Evolutionary conservation across 2,329 filamentous ascomycete genomes (phyloP).

Genomic region (Colletotrichum endophyticum): DNA sequence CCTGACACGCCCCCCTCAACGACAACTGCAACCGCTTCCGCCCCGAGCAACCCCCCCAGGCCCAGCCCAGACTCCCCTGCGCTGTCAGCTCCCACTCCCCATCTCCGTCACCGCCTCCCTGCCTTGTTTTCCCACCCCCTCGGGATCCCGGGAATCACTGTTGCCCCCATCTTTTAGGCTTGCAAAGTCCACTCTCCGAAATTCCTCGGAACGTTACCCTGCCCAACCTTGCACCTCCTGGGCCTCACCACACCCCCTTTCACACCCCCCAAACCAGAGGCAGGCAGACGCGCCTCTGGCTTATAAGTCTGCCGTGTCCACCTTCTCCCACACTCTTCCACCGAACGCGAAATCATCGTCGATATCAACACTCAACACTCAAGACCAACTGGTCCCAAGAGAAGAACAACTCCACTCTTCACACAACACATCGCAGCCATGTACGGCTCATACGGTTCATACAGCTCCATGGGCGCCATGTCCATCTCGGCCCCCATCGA

Average conservation of each 20-base stretch:
- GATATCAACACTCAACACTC: neutral
- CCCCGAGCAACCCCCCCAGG: neutral
- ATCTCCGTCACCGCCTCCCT: slow-evolving; percentile 21
- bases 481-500: slow-evolving; percentile 48
- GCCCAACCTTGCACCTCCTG: slow-evolving; percentile 6
- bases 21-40: neutral
- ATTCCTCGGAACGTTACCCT: slow-evolving; percentile 20
- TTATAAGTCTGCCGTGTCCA: slow-evolving; percentile 22
- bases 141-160: slow-evolving; percentile 12
- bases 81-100: slow-evolving; percentile 1
- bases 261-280: slow-evolving; percentile 5
- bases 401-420: slow-evolving; percentile 29
- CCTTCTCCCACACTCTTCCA: neutral
- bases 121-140: slow-evolving; percentile 21
- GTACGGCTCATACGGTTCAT: slow-evolving; percentile 57
- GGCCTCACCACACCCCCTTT: neutral
- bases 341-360: slow-evolving; percentile 4
- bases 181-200: slow-evolving; percentile 13
- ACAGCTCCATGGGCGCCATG: slow-evolving; percentile 51
- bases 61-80: neutral
- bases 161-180: slow-evolving; percentile 20
- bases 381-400: neutral
- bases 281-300: slow-evolving; percentile 16
- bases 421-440: slow-evolving; percentile 36
- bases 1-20: neutral